Evolutionary conservation across 1,284 basidiomycete species (phyloP), one percentile per base, ranked within the genome.

Genomic region (Cutaneotrichosporon mucoides): DNA sequence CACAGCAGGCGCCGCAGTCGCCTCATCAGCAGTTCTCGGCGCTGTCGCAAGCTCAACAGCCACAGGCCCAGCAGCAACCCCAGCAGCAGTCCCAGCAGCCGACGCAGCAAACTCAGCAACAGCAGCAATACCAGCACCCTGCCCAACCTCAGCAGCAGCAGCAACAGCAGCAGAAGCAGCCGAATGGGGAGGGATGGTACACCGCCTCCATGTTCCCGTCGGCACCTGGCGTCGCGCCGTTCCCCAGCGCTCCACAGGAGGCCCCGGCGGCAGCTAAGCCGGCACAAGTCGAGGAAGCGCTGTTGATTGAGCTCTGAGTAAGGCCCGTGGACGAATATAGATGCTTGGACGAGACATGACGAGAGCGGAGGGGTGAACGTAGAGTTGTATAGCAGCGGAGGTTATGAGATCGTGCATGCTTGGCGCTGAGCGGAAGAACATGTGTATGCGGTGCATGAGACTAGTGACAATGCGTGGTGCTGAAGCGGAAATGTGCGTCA

Each of bases 251-350:
- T 4, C 90, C 90, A 4, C 85, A 85, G 4, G 80, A 60, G n/a
- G 38, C 49, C 13, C 37, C 37, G 11, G 49, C 37, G 4, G 37
- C n/a, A 6, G 38, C 37, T 35, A n/a, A 82, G 84, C 84, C 84
- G 64, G 83, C 85, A 62, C 86, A 89, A 72, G 83, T 86, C 74
- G 88, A 90, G 77, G 90, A 92, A 73, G 88, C 88, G 48, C 75
- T 90, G 74, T 81, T 93, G 79, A 93, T 93, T 76, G 74, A 76
- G 68, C 62, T 79, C 38, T 76, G 41, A 12, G 9, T 24, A 24
- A 24, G 24, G 24, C 24, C 24, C 24, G 24, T 24, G 24, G 24
- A 24, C 24, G 24, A 24, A 24, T 24, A 24, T 24, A 24, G 24
- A 24, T 24, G 24, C 24, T 24, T 24, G 24, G 24, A 24, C 24